phyloP scores from a whole-genome alignment of 345 rosid species.

The Odontarrhena argentea region DNA sequence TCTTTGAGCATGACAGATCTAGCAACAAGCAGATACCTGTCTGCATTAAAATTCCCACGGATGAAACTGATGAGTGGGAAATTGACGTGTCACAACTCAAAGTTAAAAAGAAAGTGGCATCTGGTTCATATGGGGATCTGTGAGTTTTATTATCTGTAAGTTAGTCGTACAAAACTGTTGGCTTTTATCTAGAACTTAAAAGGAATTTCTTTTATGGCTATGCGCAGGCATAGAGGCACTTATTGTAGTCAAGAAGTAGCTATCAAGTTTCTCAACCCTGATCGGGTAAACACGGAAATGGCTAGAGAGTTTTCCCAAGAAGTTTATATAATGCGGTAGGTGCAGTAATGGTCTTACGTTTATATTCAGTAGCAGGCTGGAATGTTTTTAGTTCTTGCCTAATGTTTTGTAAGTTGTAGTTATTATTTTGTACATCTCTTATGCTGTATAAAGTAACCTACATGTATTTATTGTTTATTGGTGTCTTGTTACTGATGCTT shows the following conservation, averaged over 20 bases:
- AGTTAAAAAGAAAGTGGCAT: constrained; percentile 74
- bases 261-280: constrained; percentile 84
- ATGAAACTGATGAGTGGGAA: constrained; percentile 96
- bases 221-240: constrained; percentile 81
- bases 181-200: constrained; percentile 20
- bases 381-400: neutral
- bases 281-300: constrained; percentile 70
- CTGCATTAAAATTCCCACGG: constrained; percentile 79
- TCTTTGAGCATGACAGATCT: constrained; percentile 49
- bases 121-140: constrained; percentile 95
- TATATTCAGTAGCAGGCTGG: constrained; percentile 3
- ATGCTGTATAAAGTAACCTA: constrained; percentile 21
- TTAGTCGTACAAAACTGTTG: neutral
- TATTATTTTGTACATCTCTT: neutral
- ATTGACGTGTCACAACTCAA: constrained; percentile 73
- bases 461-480: constrained; percentile 15
- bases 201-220: constrained; percentile 19
- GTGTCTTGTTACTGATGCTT: constrained; percentile 8
- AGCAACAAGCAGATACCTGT: constrained; percentile 53
- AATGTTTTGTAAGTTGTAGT: neutral
- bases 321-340: constrained; percentile 92
- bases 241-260: constrained; percentile 98
- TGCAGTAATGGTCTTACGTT: constrained; percentile 11
- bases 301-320: constrained; percentile 89
- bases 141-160: constrained; percentile 48